Conservation (phyloP, 2,329 filamentous ascomycete genomes). For the Verticillium nubilum region DNA sequence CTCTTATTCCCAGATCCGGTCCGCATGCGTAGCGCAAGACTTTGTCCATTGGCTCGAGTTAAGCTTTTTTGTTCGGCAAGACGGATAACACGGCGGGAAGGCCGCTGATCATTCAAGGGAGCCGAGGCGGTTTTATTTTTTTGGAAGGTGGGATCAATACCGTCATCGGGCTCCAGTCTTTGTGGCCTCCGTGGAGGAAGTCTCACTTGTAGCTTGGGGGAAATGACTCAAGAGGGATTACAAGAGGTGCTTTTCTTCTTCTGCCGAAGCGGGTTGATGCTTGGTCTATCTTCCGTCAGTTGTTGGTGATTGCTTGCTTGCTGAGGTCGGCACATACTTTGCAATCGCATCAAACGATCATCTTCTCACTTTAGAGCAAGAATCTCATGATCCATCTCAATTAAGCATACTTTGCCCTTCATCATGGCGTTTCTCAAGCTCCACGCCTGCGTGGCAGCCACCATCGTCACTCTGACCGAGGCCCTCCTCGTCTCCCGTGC, state of each 20-base stretch:
- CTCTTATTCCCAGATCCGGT: not conserved
- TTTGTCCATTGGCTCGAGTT: not conserved
- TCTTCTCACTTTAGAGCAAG: not conserved
- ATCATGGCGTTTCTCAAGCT: constrained; percentile 4
- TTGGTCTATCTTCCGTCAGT: not conserved
- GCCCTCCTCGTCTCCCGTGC: constrained; percentile 13
- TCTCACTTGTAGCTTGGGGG: not conserved
- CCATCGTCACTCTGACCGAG: constrained; percentile 3
- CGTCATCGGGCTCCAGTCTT: not conserved
- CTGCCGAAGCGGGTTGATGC: not conserved
- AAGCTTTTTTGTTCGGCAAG: not conserved
- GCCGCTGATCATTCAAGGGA: not conserved
- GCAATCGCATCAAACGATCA: not conserved
- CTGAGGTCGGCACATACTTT: not conserved
- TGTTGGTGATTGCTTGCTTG: not conserved
- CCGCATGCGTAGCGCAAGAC: not conserved
- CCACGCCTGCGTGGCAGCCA: constrained; percentile 7
- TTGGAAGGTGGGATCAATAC: not conserved
- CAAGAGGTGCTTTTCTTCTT: not conserved
- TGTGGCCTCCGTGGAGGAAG: not conserved
- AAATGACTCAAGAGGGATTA: not conserved
- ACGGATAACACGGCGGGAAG: not conserved
- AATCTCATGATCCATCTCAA: not conserved
- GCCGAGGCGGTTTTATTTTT: not conserved
- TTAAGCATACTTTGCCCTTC: not conserved